A percentile compares a stretch with the other conserved stretches of the same genome.
Evolutionary conservation across 2,329 filamentous ascomycete genomes (phyloP).

Genomic region (Calonectria pauciramosa): DNA sequence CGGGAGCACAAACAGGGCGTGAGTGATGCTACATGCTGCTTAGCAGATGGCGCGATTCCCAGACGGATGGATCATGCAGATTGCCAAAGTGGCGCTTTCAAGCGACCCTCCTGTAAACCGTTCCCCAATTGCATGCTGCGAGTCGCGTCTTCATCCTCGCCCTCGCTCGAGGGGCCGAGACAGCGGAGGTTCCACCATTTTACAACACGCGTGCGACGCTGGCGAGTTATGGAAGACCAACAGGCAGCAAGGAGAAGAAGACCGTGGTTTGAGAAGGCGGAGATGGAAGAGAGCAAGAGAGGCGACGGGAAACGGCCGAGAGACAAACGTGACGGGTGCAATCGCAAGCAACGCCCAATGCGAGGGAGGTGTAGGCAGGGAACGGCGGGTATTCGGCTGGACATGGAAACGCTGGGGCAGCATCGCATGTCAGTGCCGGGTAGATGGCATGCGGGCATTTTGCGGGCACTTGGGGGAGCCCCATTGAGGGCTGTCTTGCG

Average conservation of each 20-base stretch:
- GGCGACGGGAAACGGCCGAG: background rate
- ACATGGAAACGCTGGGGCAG: background rate
- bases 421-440: background rate
- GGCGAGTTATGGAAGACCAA: background rate
- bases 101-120: background rate
- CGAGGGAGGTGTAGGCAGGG: background rate
- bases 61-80: background rate
- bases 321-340: background rate
- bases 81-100: background rate
- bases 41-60: background rate
- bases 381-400: slow-evolving; percentile 4
- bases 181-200: background rate
- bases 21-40: background rate
- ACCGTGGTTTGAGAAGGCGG: background rate
- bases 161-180: slow-evolving; percentile 7
- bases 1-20: background rate
- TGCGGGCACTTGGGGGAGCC: background rate
- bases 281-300: background rate
- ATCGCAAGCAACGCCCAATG: background rate
- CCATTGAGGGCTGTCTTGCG: slow-evolving; percentile 8
- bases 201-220: background rate
- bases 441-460: background rate
- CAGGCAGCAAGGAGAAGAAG: background rate
- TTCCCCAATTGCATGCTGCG: background rate
- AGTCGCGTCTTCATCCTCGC: background rate